A percentile compares a stretch with the other conserved stretches of the same genome.
Evolutionary conservation across 768 basidiomycete species (phyloP).

Genomic region (Strobilomyces echinocephalus): DNA sequence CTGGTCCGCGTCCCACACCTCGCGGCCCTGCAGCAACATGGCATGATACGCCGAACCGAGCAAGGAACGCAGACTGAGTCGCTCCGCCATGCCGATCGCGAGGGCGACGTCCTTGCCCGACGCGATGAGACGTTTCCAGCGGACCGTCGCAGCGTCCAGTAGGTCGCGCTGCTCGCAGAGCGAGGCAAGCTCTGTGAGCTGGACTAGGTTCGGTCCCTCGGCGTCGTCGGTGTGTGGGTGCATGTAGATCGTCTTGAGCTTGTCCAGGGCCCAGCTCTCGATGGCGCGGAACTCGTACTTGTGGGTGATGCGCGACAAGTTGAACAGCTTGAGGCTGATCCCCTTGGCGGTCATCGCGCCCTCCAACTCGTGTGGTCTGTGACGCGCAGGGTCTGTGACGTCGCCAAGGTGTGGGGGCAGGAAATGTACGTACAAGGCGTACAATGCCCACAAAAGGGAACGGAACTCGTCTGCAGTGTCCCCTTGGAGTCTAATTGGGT

Average conservation of each 20-base stretch:
- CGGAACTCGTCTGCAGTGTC: constrained; percentile 49
- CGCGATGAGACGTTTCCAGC: constrained; percentile 46
- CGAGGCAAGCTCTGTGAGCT: constrained; percentile 49
- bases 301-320: constrained; percentile 45
- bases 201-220: constrained; percentile 38
- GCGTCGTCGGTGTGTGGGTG: constrained; percentile 28
- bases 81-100: constrained; percentile 44
- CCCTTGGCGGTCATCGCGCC: constrained; percentile 38
- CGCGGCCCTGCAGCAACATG: constrained; percentile 48
- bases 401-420: neutral
- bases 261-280: constrained; percentile 41
- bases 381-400: constrained; percentile 2
- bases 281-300: constrained; percentile 46
- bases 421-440: constrained; percentile 42
- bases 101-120: constrained; percentile 43
- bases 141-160: constrained; percentile 36
- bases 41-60: constrained; percentile 49
- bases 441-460: constrained; percentile 50
- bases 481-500: constrained; percentile 43
- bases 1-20: constrained; percentile 45
- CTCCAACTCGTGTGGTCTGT: constrained; percentile 45
- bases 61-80: constrained; percentile 41
- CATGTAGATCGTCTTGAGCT: constrained; percentile 37
- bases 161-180: constrained; percentile 45
- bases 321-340: constrained; percentile 42